phyloP scores from a whole-genome alignment of 257 asterid species.

The Solanum pennellii region DNA sequence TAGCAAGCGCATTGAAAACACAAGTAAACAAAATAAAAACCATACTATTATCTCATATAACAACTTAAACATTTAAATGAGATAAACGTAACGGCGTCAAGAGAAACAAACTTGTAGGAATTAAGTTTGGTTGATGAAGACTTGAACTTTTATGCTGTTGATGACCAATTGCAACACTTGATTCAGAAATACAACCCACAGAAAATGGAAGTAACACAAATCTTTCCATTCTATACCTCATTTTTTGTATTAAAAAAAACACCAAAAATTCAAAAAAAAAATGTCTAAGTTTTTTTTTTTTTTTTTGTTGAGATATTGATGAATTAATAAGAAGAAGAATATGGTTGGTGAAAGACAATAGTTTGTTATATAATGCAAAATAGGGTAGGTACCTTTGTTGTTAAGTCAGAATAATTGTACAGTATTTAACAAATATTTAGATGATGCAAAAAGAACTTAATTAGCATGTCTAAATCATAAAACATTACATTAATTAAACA shows the following conservation, averaged over 20 bases:
- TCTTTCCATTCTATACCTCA: constrained; percentile 17
- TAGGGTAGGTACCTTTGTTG: background rate
- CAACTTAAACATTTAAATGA: background rate
- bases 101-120: background rate
- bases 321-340: background rate
- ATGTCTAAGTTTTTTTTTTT: background rate
- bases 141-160: background rate
- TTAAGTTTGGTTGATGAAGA: background rate
- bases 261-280: background rate
- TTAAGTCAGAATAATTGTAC: background rate
- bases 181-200: constrained; percentile 19
- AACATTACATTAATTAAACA: background rate
- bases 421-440: background rate
- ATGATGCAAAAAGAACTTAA: background rate
- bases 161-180: constrained; percentile 15
- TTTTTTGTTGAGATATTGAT: background rate
- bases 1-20: background rate
- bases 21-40: background rate
- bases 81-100: background rate
- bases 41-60: background rate
- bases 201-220: constrained; percentile 22
- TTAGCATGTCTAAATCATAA: background rate
- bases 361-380: background rate
- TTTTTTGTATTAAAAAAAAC: background rate
- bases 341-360: background rate